Conservation (phyloP, 2,329 filamentous ascomycete species). For the Epichloe amarillans region DNA sequence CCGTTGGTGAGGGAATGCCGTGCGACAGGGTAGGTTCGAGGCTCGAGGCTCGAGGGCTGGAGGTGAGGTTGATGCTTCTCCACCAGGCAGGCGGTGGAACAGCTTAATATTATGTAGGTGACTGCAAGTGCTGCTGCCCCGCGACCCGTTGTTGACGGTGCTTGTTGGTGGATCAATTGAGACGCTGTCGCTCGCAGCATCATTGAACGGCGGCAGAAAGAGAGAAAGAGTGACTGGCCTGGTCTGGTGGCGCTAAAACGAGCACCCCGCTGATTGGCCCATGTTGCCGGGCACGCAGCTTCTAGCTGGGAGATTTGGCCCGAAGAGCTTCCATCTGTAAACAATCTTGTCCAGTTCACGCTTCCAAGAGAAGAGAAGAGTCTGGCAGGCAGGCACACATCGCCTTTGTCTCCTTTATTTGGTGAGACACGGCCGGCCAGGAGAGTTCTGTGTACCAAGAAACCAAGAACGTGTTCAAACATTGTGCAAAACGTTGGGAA, state of each 20-base stretch:
- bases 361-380: background rate
- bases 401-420: background rate
- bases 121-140: background rate
- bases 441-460: background rate
- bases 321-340: conserved; percentile 9
- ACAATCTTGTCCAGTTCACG: conserved; percentile 8
- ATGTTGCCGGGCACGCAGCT: background rate
- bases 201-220: too few species aligned
- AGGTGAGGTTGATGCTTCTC: background rate
- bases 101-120: background rate
- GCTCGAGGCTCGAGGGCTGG: background rate
- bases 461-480: background rate
- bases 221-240: background rate
- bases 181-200: background rate
- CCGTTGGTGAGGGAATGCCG: background rate
- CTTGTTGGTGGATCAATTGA: background rate
- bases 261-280: background rate
- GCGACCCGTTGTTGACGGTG: background rate
- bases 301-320: background rate
- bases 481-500: background rate
- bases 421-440: background rate
- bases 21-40: background rate
- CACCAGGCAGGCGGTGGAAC: conserved; percentile 3
- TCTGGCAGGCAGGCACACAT: background rate
- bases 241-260: background rate